Conservation (phyloP, 2,329 filamentous ascomycete genomes). For the Penicillium rolfsii region DNA sequence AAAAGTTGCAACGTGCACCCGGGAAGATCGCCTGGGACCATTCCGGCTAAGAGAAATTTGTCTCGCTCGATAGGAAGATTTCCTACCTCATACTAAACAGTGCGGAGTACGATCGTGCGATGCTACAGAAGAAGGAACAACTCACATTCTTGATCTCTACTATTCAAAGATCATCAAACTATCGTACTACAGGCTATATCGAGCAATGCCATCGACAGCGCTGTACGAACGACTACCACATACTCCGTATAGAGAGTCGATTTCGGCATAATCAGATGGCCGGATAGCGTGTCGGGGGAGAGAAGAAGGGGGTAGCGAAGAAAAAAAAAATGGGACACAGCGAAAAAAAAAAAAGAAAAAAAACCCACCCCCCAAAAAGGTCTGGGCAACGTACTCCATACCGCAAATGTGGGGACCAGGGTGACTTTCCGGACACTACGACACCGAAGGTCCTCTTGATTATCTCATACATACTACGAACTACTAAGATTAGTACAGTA, state of each 20-base stretch:
- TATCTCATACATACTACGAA: constrained; percentile 9
- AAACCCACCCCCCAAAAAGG: constrained; percentile 7
- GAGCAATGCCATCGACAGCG: background rate
- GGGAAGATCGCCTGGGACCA: constrained; percentile 14
- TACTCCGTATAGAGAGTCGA: too few relatives aligned
- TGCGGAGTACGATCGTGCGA: background rate
- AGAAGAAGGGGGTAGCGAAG: background rate
- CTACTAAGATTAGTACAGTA: too few relatives aligned
- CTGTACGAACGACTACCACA: background rate
- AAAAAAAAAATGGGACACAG: background rate
- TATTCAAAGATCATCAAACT: constrained; percentile 7
- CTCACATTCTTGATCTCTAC: background rate
- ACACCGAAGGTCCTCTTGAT: constrained; percentile 22
- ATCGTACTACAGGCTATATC: background rate
- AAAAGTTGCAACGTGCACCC: constrained; percentile 13
- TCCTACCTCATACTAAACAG: background rate
- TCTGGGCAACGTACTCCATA: constrained; percentile 9
- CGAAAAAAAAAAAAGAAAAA: constrained; percentile 6
- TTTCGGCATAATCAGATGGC: background rate
- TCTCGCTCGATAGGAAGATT: background rate
- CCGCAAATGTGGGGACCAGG: constrained; percentile 24
- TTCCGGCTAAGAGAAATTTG: background rate
- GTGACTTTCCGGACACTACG: constrained; percentile 16
- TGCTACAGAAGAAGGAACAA: background rate
- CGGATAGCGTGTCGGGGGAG: background rate